These are phyloP conservation scores for Aphanomyces cochlioides DNA, from an alignment of 352 stramenopile genomes.

Conservation along the genomic window DNA sequence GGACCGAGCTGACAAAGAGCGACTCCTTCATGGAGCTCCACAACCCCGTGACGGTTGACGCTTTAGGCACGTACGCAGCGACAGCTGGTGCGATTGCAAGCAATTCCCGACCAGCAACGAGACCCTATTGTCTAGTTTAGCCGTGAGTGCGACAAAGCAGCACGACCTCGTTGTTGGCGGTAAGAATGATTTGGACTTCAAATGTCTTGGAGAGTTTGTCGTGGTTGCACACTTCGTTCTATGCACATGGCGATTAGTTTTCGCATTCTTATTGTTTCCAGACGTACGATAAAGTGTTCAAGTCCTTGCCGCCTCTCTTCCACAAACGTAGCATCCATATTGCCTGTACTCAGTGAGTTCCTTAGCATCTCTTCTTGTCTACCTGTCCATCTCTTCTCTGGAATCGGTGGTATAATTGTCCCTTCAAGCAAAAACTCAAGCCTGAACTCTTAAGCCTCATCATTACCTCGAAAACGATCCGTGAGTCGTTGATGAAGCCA, in stretches of 20 bases:
- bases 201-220: conserved; percentile 79
- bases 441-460: background rate
- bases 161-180: conserved; percentile 69
- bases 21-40: conserved; percentile 83
- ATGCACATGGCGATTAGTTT: conserved; percentile 20
- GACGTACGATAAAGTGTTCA: conserved; percentile 80
- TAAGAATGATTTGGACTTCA: conserved; percentile 80
- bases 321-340: conserved; percentile 87
- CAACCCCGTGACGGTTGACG: conserved; percentile 65
- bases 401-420: conserved; percentile 85
- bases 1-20: conserved; percentile 66
- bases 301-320: conserved; percentile 82
- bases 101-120: conserved; percentile 79
- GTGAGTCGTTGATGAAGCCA: conserved; percentile 83
- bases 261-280: background rate
- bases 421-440: conserved; percentile 35
- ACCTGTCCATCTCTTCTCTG: conserved; percentile 77
- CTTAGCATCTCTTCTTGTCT: background rate
- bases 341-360: conserved; percentile 37
- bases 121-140: conserved; percentile 38
- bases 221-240: conserved; percentile 86
- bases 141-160: background rate
- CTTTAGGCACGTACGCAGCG: conserved; percentile 70
- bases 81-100: conserved; percentile 71
- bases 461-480: conserved; percentile 67